Percentiles rank a stretch among this genome's conserved stretches.
Evolutionary conservation across 805 yeast species (phyloP).

Genomic region (Scheffersomyces lignosus): DNA sequence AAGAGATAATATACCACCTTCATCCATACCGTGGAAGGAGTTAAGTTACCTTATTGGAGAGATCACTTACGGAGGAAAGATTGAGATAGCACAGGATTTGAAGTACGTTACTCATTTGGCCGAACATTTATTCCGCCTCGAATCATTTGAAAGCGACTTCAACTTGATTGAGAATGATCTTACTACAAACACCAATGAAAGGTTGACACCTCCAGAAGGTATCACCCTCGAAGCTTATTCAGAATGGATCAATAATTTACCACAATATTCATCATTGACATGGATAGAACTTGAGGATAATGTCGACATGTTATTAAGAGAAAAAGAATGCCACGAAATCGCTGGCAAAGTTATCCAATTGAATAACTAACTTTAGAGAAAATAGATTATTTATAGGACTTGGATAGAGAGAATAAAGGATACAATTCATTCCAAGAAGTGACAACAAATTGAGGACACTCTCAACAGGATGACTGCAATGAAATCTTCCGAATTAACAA

Average conservation of each 20-base stretch:
- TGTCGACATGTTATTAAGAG: slow-evolving; percentile 35
- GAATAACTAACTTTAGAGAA: not conserved
- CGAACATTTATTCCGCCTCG: slow-evolving; percentile 32
- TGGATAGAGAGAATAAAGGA: too few species aligned
- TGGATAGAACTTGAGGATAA: slow-evolving; percentile 55
- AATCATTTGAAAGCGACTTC: slow-evolving; percentile 43
- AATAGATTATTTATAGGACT: not conserved
- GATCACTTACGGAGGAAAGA: slow-evolving; percentile 68
- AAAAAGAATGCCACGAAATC: slow-evolving; percentile 18
- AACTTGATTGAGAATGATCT: slow-evolving; percentile 36
- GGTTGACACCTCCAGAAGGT: slow-evolving; percentile 51
- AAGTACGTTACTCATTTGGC: slow-evolving; percentile 35
- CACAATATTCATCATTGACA: slow-evolving; percentile 49
- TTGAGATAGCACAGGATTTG: slow-evolving; percentile 44
- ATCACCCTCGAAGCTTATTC: slow-evolving; percentile 29
- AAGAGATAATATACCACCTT: slow-evolving; percentile 11
- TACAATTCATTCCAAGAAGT: too few species aligned
- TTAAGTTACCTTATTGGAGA: slow-evolving; percentile 50
- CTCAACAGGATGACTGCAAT: too few species aligned
- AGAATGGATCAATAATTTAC: slow-evolving; percentile 55
- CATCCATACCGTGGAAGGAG: slow-evolving; percentile 53
- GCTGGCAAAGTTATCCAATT: slow-evolving; percentile 10
- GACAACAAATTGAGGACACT: too few species aligned
- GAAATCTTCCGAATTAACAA: too few species aligned
- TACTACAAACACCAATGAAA: slow-evolving; percentile 10